Conservation (phyloP, 140 eudicot genomes). For the Bidens hawaiensis region DNA sequence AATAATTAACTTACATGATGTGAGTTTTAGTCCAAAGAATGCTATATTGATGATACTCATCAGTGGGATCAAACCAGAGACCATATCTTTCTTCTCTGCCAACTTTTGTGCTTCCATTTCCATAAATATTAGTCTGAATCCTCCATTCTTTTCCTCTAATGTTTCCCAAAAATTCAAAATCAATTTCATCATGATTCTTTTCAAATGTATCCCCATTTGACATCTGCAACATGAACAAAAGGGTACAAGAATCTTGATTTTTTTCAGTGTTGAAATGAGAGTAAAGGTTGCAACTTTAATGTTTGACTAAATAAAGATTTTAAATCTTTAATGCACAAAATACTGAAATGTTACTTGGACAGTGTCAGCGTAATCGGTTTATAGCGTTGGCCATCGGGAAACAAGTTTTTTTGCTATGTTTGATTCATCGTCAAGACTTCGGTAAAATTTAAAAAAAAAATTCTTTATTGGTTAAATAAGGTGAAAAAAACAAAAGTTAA, state of each 20-base stretch:
- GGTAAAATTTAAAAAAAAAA: not conserved
- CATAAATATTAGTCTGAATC: conserved; percentile 86
- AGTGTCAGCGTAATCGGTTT: not conserved
- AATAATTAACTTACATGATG: conserved; percentile 53
- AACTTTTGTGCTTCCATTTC: conserved; percentile 88
- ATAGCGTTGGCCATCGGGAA: not conserved
- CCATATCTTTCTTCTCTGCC: conserved; percentile 95
- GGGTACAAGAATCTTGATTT: not conserved
- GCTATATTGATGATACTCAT: conserved; percentile 83
- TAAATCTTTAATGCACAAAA: not conserved
- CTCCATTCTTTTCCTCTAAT: conserved; percentile 95
- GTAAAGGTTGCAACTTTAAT: not conserved
- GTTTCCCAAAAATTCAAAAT: conserved; percentile 91
- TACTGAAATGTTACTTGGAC: not conserved
- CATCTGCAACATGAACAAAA: conserved; percentile 46
- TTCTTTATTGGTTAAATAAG: not conserved
- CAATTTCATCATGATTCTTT: conserved; percentile 83
- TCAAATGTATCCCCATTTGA: conserved; percentile 83
- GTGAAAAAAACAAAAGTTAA: not conserved
- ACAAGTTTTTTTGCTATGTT: not conserved
- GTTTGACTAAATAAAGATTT: not conserved
- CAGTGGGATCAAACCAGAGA: conserved; percentile 89
- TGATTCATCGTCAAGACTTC: not conserved
- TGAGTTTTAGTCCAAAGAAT: conserved; percentile 75
- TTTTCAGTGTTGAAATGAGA: not conserved